Evolutionary conservation across 1,284 basidiomycete species (phyloP), one percentile per base, ranked within the genome.

Genomic region (Cryptococcus deneoformans): DNA sequence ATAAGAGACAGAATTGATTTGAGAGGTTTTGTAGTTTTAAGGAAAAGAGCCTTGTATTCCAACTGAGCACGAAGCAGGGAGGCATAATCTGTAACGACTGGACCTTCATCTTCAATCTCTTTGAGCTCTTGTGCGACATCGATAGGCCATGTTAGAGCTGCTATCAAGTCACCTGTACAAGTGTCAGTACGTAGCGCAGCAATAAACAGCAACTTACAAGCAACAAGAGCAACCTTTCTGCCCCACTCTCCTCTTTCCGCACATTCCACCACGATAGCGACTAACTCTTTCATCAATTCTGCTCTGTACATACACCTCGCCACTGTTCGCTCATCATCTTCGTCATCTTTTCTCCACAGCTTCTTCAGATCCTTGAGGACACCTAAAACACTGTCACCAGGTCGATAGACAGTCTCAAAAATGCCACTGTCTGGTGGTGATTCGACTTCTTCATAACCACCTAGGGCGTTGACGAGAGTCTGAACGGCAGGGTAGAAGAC

Each of bases 111-210:
- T 69, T 91, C 88, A 50, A 93, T 82, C 70, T 96, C 93, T 71
- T 89, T 89, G 60, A 97, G 80, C 77, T 97, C 94, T 67, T 90
- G 87, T 1, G 89, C 88, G 59, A 96, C 81, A 77, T 97, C 90
- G 58, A 97, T 94, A 1, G 94, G 94, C 93, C 93, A 97, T 3
- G 92, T 97, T 87, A 97, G 89, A 0, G 92, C 92, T 0, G 90
- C 90, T 69, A 95, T 87, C 34, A 97, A 81, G 72, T 97, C 94
- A 6, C 86, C 80, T 81, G 62, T 38, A 38, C 14, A 2, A 36
- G 29, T 11, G 34, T 42, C 35, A 47, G 42, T 11, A 40, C 9
- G 20, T 10, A 24, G 14, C 29, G 0, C n/a, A 35, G 20, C 36
- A 56, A 49, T 35, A 46, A 38, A 39, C 53, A 20, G 6, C 11